Base-by-base conservation (phyloP, 2,329 filamentous ascomycete genomes). In the Alternaria sp. region DNA sequence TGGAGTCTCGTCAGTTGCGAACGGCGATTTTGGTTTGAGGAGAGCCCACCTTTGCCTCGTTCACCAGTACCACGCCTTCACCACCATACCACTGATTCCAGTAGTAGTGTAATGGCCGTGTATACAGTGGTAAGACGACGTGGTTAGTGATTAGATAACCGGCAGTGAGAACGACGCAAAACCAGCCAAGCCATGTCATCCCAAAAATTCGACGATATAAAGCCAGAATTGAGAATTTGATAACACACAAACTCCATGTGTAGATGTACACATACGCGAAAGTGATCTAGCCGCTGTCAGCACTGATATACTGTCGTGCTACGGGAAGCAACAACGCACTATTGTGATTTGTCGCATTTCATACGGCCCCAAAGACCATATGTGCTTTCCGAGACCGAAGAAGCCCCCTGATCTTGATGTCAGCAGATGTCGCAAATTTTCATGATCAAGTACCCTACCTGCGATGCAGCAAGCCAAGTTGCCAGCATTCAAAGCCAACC, bases 151-250 rank as follows among this genome's bases (percentile, higher is more conserved):
- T 30, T 1, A 57, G 45, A 50, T 50, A 57, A 11, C 30, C 45
- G n/a, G 25, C 38, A 8, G 54, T 57, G 11, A 57, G 34, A 14
- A 11, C 45, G 14, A 50, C n/a, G 27, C 54, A 57, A n/a, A 57
- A 57, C 34, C 45, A 50, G 30, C 54, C 54, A 63, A 57, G 45
- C 44, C 63, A 69, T n/a, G 66, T 60, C 49, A 72, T 54, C 10
- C 71, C 71, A 25, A 73, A 72, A 27, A 73, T 72, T n/a, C 71
- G 69, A 18, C 63, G 65, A 36, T 73, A 73, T 12, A 73, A 48
- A 5, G 68, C 67, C 12, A 73, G 60, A n/a, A 73, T 72, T 0
- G 69, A 72, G 48, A 66, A 68, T 41, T 73, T 73, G 56, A 73
- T 73, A 7, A 71, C 58, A 40, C 65, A 71, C 0, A 73, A 63